Evolutionary conservation across 768 basidiomycete genomes (phyloP), one percentile per base, ranked within the genome.

Genomic region (Mycena maculata): DNA sequence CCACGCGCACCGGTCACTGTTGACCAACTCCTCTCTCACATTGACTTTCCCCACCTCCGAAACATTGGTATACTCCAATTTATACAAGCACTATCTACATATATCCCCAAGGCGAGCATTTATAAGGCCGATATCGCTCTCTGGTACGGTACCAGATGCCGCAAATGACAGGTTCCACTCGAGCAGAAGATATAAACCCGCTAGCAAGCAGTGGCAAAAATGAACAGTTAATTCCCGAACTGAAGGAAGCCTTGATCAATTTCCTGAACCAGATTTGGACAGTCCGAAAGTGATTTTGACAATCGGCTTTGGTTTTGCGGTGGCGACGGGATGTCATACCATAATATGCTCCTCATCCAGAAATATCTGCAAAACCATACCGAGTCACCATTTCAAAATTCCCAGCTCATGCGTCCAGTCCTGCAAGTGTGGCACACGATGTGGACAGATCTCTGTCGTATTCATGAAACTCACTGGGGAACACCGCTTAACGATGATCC

Each of bases 321-420:
- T 8, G 80, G 81, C 5, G 80, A 82, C 72, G 80, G 81, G 1
- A 70, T 81, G 33, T 79, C 81, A 1, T 82, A 63, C 64, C 73
- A 82, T 63, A 76, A 75, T 15, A 53, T 58, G 57, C 44, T n/a
- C n/a, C 44, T 58, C 15, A 12, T 58, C 15, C 4, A 58, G 44
- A 58, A 58, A n/a, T 58, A 58, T 16, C 27, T 58, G 3, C 57
- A 25, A 12, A 58, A 65, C 58, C 57, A 58, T 44, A 25, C 30
- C 11, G 57, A 58, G 28, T 41, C 50, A 6, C 65, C 72, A 16
- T 75, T 75, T 42, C 38, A 74, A 6, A 72, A 70, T 6, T 69
- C 76, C 22, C 54, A 69, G 11, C 73, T 69, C 59, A 33, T 77
- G 16, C 23, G 68, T 22, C 73, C 76, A 13, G 44, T 77, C 4